phyloP scores from a whole-genome alignment of 1,284 basidiomycete genomes.

The Ceratobasidium sp. region DNA sequence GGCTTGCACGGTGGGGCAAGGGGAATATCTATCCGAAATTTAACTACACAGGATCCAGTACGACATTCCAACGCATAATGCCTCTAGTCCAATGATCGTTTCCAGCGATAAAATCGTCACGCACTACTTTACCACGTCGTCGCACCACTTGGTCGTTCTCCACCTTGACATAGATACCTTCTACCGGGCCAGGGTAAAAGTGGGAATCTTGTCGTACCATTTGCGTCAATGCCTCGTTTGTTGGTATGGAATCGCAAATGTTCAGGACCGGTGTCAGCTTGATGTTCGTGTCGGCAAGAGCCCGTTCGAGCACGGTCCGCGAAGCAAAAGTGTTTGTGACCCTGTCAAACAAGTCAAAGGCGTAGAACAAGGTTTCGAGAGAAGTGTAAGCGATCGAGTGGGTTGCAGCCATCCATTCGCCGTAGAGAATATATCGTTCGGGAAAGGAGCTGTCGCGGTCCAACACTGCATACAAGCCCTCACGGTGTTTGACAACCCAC shows the following conservation, averaged over 20 bases:
- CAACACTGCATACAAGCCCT: constrained; percentile 63
- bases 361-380: constrained; percentile 69
- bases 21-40: neutral
- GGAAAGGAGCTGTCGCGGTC: constrained; percentile 66
- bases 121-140: constrained; percentile 69
- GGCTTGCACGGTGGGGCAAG: neutral
- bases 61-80: constrained; percentile 61
- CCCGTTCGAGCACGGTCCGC: constrained; percentile 56
- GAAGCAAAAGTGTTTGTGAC: constrained; percentile 61
- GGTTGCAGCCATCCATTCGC: constrained; percentile 74
- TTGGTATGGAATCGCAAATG: constrained; percentile 59
- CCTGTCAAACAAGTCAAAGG: constrained; percentile 73
- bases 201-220: constrained; percentile 64
- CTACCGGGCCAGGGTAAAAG: constrained; percentile 67
- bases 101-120: constrained; percentile 72
- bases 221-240: constrained; percentile 58
- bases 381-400: constrained; percentile 70
- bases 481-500: constrained; percentile 66
- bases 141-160: constrained; percentile 63
- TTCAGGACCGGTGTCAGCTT: constrained; percentile 63
- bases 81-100: constrained; percentile 74
- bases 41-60: constrained; percentile 8
- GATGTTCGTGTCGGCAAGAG: constrained; percentile 61
- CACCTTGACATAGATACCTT: constrained; percentile 72
- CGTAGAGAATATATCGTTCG: constrained; percentile 71